Evolutionary conservation across 2,329 filamentous ascomycete species (phyloP), one percentile per base, ranked within the genome.

Genomic region (Xylariaceae sp.): DNA sequence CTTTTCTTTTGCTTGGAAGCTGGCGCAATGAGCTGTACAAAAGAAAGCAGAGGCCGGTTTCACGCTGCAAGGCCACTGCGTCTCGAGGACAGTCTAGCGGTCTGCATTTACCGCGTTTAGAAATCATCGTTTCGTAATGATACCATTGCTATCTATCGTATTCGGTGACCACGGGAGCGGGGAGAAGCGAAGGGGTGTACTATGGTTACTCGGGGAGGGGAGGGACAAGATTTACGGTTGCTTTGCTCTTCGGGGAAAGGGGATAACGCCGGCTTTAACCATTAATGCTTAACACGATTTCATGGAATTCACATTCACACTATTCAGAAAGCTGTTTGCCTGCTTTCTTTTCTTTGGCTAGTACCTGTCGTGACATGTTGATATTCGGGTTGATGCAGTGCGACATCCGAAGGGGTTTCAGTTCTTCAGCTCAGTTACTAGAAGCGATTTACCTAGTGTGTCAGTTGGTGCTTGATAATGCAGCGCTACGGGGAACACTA

Each of bases 1-100:
- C 47, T 45, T 45, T 45, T n/a, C 13, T 13, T 15, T 23, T 18
- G 11, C 51, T 6, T 47, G 47, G 23, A 30, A 30, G 23, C 30
- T 10, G 51, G 51, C n/a, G 51, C 53, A 42, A 56, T 34, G 53
- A 54, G 47, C 51, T 65, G 56, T 63, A 58, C 44, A 59, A 53
- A 62, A 57, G 18, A 34, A 57, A 50, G 23, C 8, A 35, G 42
- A 17, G 42, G 17, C 11, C 8, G 39, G 49, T 4, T 57, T 15
- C 34, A 42, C 51, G 13, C 18, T 35, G 44, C 45, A n/a, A n/a
- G 45, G n/a, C 18, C 57, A 18, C 39, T 51, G 39, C 10, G 13
- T 10, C 48, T 37, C 13, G 45, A 6, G 30, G 39, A 30, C 23
- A 30, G 23, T 30, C n/a, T 50, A 56, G 54, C 49, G 52, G 17